These are phyloP conservation scores for Mycena venus DNA, from an alignment of 768 basidiomycete species.

Conservation along the genomic window DNA sequence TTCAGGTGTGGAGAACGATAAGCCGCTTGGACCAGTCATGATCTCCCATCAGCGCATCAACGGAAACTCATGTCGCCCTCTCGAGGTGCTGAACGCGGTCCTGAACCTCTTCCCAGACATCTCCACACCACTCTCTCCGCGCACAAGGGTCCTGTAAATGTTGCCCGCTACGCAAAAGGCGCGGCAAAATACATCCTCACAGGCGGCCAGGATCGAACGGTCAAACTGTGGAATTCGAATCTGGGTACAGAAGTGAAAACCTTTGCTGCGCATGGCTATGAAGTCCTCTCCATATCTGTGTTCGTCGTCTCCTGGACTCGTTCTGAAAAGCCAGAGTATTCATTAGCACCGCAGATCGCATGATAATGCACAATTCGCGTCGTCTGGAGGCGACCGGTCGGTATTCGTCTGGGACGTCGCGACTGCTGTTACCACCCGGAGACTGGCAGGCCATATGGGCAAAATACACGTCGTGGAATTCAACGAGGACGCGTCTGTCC, in stretches of 20 bases:
- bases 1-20: not conserved
- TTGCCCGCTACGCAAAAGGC: slow-evolving; percentile 93
- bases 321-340: not conserved
- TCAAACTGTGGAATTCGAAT: slow-evolving; percentile 92
- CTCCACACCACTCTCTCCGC: slow-evolving; percentile 72
- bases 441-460: slow-evolving; percentile 90
- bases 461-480: slow-evolving; percentile 94
- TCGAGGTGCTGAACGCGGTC: slow-evolving; percentile 65
- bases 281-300: slow-evolving; percentile 93
- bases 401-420: slow-evolving; percentile 98
- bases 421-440: slow-evolving; percentile 84
- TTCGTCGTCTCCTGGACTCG: slow-evolving; percentile 60
- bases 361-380: slow-evolving; percentile 95
- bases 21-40: not conserved
- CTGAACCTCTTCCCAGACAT: slow-evolving; percentile 66
- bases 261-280: slow-evolving; percentile 95
- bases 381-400: slow-evolving; percentile 92
- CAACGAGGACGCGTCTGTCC: slow-evolving; percentile 87
- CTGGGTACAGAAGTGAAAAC: slow-evolving; percentile 91
- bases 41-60: slow-evolving; percentile 10
- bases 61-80: slow-evolving; percentile 49
- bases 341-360: slow-evolving; percentile 68
- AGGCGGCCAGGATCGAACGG: slow-evolving; percentile 91
- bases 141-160: slow-evolving; percentile 91
- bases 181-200: slow-evolving; percentile 91